Conservation (phyloP, 345 rosid species). For the Lepidium sativum region DNA sequence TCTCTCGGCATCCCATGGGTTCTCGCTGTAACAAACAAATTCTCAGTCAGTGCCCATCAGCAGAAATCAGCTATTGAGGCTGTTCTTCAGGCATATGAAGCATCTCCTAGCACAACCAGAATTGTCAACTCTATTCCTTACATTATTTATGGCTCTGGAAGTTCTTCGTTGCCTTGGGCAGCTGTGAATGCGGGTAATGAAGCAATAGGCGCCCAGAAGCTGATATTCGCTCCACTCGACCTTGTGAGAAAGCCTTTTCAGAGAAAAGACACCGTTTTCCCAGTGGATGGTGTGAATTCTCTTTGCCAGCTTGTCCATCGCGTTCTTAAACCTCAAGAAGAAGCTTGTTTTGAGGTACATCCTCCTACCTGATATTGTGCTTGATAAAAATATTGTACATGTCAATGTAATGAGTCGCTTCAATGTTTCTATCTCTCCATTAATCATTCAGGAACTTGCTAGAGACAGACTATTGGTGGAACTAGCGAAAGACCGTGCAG, state of each 20-base stretch:
- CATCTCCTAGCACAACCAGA: slow-evolving; percentile 53
- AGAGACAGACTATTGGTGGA: slow-evolving; percentile 52
- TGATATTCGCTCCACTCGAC: slow-evolving; percentile 57
- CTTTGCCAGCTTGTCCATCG: slow-evolving; percentile 66
- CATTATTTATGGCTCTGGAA: slow-evolving; percentile 58
- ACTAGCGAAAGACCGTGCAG: slow-evolving; percentile 41
- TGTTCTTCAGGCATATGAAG: slow-evolving; percentile 70
- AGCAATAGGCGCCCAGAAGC: slow-evolving; percentile 46
- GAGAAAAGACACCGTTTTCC: slow-evolving; percentile 59
- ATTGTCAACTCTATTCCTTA: slow-evolving; percentile 90
- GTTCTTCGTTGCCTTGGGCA: slow-evolving; percentile 67
- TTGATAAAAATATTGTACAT: not conserved
- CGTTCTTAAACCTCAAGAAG: slow-evolving; percentile 70
- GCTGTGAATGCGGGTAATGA: slow-evolving; percentile 43
- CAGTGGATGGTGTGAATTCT: slow-evolving; percentile 75
- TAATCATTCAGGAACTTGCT: slow-evolving; percentile 71
- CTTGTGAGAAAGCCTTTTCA: slow-evolving; percentile 69
- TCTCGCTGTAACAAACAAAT: slow-evolving; percentile 87
- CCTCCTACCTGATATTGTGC: not conserved
- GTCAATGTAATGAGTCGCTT: not conserved
- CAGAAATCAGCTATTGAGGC: slow-evolving; percentile 71
- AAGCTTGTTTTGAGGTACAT: slow-evolving; percentile 72
- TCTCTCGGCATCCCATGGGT: slow-evolving; percentile 97
- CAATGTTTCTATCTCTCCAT: not conserved
- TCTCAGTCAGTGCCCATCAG: slow-evolving; percentile 97